Evolutionary conservation across 768 basidiomycete genomes (phyloP).

Genomic region (Mycena polygramma): DNA sequence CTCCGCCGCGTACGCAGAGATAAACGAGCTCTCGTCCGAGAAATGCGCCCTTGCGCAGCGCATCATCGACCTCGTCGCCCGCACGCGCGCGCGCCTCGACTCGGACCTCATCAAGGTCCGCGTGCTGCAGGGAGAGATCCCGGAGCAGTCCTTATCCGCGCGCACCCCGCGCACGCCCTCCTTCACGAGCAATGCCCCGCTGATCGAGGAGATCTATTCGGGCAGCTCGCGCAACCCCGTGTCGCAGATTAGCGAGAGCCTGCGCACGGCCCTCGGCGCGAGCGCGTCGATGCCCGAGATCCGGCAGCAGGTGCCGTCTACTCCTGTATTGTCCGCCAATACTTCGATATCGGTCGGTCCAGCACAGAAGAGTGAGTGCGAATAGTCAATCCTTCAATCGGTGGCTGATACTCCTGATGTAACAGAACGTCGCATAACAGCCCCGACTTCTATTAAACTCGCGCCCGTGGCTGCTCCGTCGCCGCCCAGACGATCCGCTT

Average conservation of each 20-base stretch:
- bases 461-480: conserved; percentile 51
- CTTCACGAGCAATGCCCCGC: conserved; percentile 21
- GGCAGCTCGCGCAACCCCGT: conserved; percentile 46
- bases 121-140: conserved; percentile 60
- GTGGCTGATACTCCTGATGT: conserved; percentile 12
- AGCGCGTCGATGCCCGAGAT: conserved; percentile 49
- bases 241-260: conserved; percentile 57
- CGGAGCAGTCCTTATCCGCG: conserved; percentile 41
- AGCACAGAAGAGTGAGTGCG: conserved; percentile 56
- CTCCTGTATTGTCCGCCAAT: conserved; percentile 41
- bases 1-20: conserved; percentile 59
- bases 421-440: conserved; percentile 57
- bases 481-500: conserved; percentile 57
- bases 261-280: conserved; percentile 54
- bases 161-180: conserved; percentile 38
- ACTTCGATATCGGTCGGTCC: conserved; percentile 41
- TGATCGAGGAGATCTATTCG: conserved; percentile 25
- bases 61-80: conserved; percentile 61
- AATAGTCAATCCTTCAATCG: background rate
- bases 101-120: conserved; percentile 62
- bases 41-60: conserved; percentile 62
- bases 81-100: conserved; percentile 64
- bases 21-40: conserved; percentile 59
- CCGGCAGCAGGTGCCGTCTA: conserved; percentile 39
- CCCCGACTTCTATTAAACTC: conserved; percentile 58